phyloP scores from a whole-genome alignment of 306 rosid species.

The Cicer arietinum region DNA sequence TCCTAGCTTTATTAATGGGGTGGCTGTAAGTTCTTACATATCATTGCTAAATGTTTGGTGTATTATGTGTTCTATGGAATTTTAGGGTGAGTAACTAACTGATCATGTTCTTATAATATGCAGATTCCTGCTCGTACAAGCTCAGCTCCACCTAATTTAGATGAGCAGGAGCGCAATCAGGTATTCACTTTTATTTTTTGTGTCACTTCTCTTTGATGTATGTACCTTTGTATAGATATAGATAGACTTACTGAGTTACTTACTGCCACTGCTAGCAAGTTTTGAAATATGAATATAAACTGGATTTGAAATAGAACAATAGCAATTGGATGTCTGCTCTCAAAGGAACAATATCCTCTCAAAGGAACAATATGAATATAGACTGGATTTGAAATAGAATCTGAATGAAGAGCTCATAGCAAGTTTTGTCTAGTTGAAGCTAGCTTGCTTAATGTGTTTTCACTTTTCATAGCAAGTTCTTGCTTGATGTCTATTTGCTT shows the following conservation, averaged over 20 bases:
- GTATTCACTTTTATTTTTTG: slow-evolving; percentile 45
- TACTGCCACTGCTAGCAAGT: neutral
- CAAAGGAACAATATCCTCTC: neutral
- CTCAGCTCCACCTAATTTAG: slow-evolving; percentile 98
- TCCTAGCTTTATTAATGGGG: slow-evolving; percentile 74
- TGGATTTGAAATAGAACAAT: too few relatives aligned
- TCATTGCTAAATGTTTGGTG: slow-evolving; percentile 28
- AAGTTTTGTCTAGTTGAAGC: slow-evolving; percentile 31
- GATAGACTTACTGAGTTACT: slow-evolving; percentile 15
- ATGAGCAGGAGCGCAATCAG: slow-evolving; percentile 90
- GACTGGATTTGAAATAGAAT: slow-evolving; percentile 23
- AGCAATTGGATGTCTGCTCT: too few relatives aligned
- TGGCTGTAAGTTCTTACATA: slow-evolving; percentile 61
- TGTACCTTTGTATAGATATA: slow-evolving; percentile 22
- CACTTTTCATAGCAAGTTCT: slow-evolving; percentile 21
- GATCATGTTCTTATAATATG: slow-evolving; percentile 44
- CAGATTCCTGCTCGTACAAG: slow-evolving; percentile 95
- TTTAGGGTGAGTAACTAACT: slow-evolving; percentile 23
- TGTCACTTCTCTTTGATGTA: neutral
- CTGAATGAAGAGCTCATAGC: neutral
- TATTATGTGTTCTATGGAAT: neutral
- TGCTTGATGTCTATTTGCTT: slow-evolving; percentile 33
- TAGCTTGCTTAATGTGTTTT: slow-evolving; percentile 14
- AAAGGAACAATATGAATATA: neutral
- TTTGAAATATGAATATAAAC: too few relatives aligned